Evolutionary conservation across 345 rosid species (phyloP).

Genomic region (Kandelia obovata): DNA sequence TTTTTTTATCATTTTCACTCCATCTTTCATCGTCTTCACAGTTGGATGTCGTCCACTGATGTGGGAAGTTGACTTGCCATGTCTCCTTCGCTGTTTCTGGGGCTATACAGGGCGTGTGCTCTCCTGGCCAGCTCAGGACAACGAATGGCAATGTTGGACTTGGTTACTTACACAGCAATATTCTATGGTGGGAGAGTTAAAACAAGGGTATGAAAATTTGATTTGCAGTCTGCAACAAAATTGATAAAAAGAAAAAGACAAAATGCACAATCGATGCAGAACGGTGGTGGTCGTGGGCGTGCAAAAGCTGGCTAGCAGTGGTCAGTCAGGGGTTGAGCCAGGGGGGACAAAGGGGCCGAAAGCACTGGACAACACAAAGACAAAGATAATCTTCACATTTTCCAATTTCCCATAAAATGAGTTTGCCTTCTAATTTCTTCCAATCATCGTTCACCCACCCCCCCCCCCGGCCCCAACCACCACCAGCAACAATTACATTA

Average conservation of each 20-base stretch:
- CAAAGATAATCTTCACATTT: conserved; percentile 18
- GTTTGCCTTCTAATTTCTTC: conserved; percentile 2
- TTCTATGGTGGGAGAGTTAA: no score
- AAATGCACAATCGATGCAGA: background rate
- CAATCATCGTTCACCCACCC: conserved; percentile 1
- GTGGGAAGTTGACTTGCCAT: conserved; percentile 2
- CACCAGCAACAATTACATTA: background rate
- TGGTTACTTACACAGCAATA: no score
- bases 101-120: no score
- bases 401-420: conserved; percentile 19
- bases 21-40: background rate
- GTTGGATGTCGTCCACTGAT: background rate
- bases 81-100: background rate
- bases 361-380: conserved; percentile 32
- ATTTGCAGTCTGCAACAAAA: background rate
- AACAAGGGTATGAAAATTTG: no score
- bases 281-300: background rate
- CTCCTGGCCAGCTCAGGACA: no score
- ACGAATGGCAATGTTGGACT: no score
- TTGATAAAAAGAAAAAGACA: no score
- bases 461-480: no score
- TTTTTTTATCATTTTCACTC: background rate
- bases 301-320: background rate
- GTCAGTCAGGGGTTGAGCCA: background rate
- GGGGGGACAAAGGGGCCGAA: conserved; percentile 34